Conservation (phyloP, 2,329 filamentous ascomycete species). For the Fusarium anguioides region DNA sequence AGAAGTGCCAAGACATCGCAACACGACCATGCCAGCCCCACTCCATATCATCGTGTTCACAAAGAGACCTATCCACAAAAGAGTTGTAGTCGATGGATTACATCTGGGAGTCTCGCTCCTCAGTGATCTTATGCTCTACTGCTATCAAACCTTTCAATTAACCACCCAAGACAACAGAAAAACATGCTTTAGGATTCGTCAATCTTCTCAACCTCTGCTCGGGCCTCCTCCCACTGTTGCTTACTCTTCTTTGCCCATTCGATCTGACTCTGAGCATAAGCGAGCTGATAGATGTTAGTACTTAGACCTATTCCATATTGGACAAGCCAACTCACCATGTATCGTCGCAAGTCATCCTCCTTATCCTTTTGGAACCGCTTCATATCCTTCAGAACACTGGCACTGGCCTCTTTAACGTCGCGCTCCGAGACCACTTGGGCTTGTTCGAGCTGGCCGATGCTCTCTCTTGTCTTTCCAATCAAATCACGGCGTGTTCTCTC, state of each 20-base stretch:
- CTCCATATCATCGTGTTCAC: not conserved
- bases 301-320: not conserved
- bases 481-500: slow-evolving; percentile 91
- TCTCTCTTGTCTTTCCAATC: slow-evolving; percentile 95
- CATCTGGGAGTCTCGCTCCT: slow-evolving; percentile 20
- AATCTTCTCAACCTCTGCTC: slow-evolving; percentile 88
- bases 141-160: slow-evolving; percentile 11
- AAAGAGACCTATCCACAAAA: not conserved
- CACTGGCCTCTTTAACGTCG: slow-evolving; percentile 93
- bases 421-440: slow-evolving; percentile 88
- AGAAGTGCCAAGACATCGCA: too few species aligned
- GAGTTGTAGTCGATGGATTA: slow-evolving; percentile 32
- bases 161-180: not conserved
- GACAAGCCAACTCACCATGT: slow-evolving; percentile 79
- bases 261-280: slow-evolving; percentile 91
- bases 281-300: slow-evolving; percentile 68
- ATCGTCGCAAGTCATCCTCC: slow-evolving; percentile 90
- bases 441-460: slow-evolving; percentile 86
- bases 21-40: not conserved
- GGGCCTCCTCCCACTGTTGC: slow-evolving; percentile 92
- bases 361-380: slow-evolving; percentile 95
- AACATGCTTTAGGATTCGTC: slow-evolving; percentile 62
- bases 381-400: slow-evolving; percentile 87
- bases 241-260: slow-evolving; percentile 93
- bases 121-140: slow-evolving; percentile 16